Base-by-base conservation (phyloP, 2,329 filamentous ascomycete genomes). In the Cordyceps cateniannulata region DNA sequence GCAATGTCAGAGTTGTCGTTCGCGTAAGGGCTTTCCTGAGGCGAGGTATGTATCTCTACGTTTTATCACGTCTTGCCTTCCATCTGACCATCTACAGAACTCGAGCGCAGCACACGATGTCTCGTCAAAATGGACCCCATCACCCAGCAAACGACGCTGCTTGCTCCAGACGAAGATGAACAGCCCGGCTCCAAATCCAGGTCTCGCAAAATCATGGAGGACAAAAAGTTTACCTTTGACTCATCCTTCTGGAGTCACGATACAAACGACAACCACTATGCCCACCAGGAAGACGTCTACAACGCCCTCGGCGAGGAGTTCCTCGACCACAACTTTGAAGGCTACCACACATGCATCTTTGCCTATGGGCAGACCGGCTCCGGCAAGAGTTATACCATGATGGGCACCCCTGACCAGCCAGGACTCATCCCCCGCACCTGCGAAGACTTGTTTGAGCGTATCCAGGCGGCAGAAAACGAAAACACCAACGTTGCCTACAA, bases 301-400 rank as follows among this genome's bases (percentile, higher is more conserved):
- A 91, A 95, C 70, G 89, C 89, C 62, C 83, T 99, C 25, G 95
- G 95, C 60, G 92, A 97, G 73, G 95, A 98, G 71, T 98, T 99
- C 67, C 83, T 99, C 64, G 95, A 99, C 74, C 95, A 99, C 81
- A 99, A 99, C 77, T 99, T 99, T 69, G 93, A 97, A 72, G 95
- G 95, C 65, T 99, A 99, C 77, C 93, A 99, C 76, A 99, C 95
- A 0, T 99, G 95, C 74, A 99, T 99, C 67, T 98, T 99, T 71
- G 95, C 95, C 63, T 98, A 99, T 70, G 95, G 95, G 12, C 95
- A 99, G 79, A 99, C 95, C 0, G 95, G 95, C 25, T 96, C 93
- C 0, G 95, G 95, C 56, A 99, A 99, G 79, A 96, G 91, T 72
- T 99, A 98, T 76, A 97, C 95, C 47, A 99, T 89, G 86, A 99